Conservation (phyloP, 208 protist species). For the Porcisia deanei region DNA sequence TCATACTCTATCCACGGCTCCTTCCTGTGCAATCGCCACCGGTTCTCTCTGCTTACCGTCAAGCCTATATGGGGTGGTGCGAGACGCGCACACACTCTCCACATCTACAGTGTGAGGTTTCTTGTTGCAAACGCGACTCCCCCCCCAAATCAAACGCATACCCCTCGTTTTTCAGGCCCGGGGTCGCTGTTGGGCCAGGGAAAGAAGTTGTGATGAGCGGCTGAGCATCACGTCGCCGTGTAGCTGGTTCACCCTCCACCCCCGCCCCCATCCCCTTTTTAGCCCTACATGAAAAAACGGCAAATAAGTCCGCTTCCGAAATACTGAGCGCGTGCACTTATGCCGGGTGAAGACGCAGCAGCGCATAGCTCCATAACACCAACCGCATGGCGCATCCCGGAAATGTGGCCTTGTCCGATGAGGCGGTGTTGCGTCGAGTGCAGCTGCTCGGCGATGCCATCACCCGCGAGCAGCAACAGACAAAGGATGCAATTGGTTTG, state of each 20-base stretch:
- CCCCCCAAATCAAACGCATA: neutral
- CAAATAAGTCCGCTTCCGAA: neutral
- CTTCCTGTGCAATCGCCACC: neutral
- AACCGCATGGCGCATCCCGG: slow-evolving; percentile 11
- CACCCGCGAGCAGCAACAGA: slow-evolving; percentile 4
- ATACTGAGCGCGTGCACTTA: no score
- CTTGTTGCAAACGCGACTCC: neutral
- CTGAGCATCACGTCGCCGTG: neutral
- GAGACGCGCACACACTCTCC: neutral
- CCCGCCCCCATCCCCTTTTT: neutral
- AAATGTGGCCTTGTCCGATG: slow-evolving; percentile 17
- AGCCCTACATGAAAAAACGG: neutral
- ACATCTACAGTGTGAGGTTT: neutral
- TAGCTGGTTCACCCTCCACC: neutral
- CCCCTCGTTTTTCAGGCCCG: neutral
- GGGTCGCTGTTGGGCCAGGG: neutral
- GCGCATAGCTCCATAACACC: neutral
- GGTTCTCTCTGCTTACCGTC: neutral
- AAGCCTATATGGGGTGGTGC: neutral
- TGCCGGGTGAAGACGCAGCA: no score
- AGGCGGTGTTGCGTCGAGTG: slow-evolving; percentile 27
- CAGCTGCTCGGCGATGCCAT: slow-evolving; percentile 37
- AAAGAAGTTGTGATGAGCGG: neutral
- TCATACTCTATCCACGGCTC: neutral
- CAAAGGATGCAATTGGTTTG: neutral